These are phyloP conservation scores for Salix purpurea DNA, from an alignment of 345 rosid genomes.

Conservation along the genomic window DNA sequence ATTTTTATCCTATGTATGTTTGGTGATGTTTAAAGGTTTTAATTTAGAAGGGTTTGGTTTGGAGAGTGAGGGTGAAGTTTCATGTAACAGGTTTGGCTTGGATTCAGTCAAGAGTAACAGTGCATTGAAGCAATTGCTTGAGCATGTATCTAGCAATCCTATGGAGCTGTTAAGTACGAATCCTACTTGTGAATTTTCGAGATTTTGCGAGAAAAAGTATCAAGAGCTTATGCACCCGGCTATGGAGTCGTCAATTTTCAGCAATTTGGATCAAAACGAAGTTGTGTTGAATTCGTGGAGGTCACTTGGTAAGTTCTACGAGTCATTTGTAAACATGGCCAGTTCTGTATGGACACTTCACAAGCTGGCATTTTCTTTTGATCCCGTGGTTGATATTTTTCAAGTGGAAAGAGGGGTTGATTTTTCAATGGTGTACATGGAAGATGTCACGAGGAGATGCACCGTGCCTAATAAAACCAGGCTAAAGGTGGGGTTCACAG, in stretches of 20 bases:
- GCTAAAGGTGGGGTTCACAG: constrained; percentile 79
- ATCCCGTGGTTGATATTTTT: constrained; percentile 80
- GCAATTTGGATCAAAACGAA: constrained; percentile 63
- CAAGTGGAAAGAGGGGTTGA: constrained; percentile 78
- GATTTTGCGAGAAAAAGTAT: constrained; percentile 84
- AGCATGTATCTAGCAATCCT: constrained; percentile 72
- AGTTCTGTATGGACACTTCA: constrained; percentile 81
- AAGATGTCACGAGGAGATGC: constrained; percentile 52
- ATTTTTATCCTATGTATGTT: constrained; percentile 67
- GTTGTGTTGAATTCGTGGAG: constrained; percentile 82
- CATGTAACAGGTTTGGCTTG: constrained; percentile 29
- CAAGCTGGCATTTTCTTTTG: constrained; percentile 72
- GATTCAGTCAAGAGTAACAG: constrained; percentile 21
- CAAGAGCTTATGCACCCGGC: constrained; percentile 78
- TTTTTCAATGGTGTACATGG: constrained; percentile 81
- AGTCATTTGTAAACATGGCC: constrained; percentile 79
- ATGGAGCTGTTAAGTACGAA: constrained; percentile 73
- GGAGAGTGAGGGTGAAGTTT: constrained; percentile 19
- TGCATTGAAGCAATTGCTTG: constrained; percentile 60
- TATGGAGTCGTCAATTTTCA: constrained; percentile 83
- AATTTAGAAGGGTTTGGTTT: constrained; percentile 47
- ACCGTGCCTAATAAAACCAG: constrained; percentile 31
- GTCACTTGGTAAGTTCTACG: constrained; percentile 60
- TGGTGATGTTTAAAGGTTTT: constrained; percentile 78
- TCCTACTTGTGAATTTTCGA: constrained; percentile 58